phyloP scores from a whole-genome alignment of 306 rosid genomes.

The Delonix regia region DNA sequence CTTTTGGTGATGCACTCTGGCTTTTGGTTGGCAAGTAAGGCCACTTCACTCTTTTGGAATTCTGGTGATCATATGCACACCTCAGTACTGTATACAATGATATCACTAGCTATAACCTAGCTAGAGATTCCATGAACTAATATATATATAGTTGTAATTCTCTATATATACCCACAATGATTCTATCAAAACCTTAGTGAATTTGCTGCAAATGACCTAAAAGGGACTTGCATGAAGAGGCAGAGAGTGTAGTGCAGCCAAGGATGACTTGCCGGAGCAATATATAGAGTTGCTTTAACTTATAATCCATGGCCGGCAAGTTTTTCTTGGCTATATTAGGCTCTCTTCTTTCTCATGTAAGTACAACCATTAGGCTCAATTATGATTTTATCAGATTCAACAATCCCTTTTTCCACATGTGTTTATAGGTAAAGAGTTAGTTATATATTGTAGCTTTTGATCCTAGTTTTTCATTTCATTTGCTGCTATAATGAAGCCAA shows the following conservation, averaged over 20 bases:
- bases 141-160: neutral
- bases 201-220: slow-evolving; percentile 1
- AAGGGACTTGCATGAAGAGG: slow-evolving; percentile 54
- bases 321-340: slow-evolving; percentile 57
- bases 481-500: neutral
- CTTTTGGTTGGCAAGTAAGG: slow-evolving; percentile 12
- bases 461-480: neutral
- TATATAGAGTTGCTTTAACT: neutral
- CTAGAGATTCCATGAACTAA: slow-evolving; percentile 1
- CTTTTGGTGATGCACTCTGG: neutral
- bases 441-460: neutral
- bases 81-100: neutral
- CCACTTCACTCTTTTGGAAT: slow-evolving; percentile 38
- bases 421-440: neutral
- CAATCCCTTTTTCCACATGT: neutral
- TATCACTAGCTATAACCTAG: neutral
- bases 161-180: neutral
- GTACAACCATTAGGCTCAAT: slow-evolving; percentile 38
- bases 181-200: neutral
- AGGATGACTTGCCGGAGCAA: slow-evolving; percentile 67
- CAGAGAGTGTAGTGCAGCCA: slow-evolving; percentile 55
- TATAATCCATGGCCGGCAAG: slow-evolving; percentile 44
- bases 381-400: neutral
- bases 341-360: slow-evolving; percentile 53
- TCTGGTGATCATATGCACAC: neutral